These are phyloP conservation scores for Sambucus nigra DNA, from an alignment of 129 eudicot species.

Conservation along the genomic window DNA sequence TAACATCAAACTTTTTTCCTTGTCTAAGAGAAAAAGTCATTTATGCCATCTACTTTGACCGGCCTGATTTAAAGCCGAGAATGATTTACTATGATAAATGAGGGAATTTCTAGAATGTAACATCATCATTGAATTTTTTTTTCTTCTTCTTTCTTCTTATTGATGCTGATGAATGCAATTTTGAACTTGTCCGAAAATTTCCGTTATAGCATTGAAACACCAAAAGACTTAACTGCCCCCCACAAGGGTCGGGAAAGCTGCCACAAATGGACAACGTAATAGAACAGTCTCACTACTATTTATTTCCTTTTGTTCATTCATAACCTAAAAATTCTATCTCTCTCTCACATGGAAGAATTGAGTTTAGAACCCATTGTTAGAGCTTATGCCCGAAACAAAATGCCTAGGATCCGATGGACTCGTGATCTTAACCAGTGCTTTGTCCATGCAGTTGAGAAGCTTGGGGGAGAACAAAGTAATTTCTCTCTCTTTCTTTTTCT, in stretches of 20 bases:
- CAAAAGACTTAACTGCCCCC: slow-evolving; percentile 30
- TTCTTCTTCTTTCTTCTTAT: slow-evolving; percentile 6
- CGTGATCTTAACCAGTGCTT: slow-evolving; percentile 49
- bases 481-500: not conserved
- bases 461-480: slow-evolving; percentile 60
- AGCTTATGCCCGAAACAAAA: slow-evolving; percentile 43
- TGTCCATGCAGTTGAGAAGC: slow-evolving; percentile 45
- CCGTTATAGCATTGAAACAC: slow-evolving; percentile 23
- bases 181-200: slow-evolving; percentile 30
- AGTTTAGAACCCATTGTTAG: slow-evolving; percentile 25
- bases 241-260: slow-evolving; percentile 11
- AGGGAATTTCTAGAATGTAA: slow-evolving; percentile 17
- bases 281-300: slow-evolving; percentile 24
- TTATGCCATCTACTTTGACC: no score
- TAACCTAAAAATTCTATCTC: not conserved
- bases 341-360: slow-evolving; percentile 6
- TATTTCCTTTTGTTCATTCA: slow-evolving; percentile 14
- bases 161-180: slow-evolving; percentile 26
- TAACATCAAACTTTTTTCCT: not conserved
- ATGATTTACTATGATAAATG: slow-evolving; percentile 12
- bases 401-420: slow-evolving; percentile 51
- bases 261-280: slow-evolving; percentile 20
- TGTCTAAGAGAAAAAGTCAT: no score
- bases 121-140: not conserved
- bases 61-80: not conserved